phyloP scores from a whole-genome alignment of 352 stramenopile species.

The Phytophthora idaei region DNA sequence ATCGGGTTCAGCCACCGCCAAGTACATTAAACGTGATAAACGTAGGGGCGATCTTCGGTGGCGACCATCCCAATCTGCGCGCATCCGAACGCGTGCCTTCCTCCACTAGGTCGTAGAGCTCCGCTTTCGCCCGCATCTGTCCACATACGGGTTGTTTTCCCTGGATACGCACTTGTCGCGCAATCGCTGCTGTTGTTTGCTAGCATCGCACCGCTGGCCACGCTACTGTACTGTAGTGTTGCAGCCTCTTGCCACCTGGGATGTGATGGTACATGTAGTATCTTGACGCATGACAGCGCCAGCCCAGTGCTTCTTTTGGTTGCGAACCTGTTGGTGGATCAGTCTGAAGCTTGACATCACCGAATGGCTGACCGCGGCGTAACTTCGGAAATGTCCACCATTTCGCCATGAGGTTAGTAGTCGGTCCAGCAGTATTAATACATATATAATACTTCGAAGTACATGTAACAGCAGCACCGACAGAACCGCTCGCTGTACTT shows the following conservation, averaged over 20 bases:
- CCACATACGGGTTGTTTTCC: too few relatives aligned
- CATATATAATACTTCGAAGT: too few relatives aligned
- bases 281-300: constrained; percentile 7
- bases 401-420: not conserved
- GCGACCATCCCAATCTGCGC: constrained; percentile 2
- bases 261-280: constrained; percentile 9
- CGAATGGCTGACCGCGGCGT: constrained; percentile 4
- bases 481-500: not conserved
- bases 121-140: not conserved
- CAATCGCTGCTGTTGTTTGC: constrained; percentile 3
- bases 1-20: constrained; percentile 4
- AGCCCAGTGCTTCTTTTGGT: too few relatives aligned
- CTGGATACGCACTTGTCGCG: constrained; percentile 3
- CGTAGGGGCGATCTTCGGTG: not conserved
- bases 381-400: not conserved
- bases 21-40: constrained; percentile 1
- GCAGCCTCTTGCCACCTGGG: not conserved
- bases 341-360: constrained; percentile 2
- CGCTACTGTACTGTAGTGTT: too few relatives aligned
- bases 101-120: constrained; percentile 7
- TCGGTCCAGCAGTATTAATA: too few relatives aligned
- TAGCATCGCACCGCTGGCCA: not conserved
- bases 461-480: not conserved
- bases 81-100: constrained; percentile 24
- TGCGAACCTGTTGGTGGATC: not conserved